Base-by-base conservation (phyloP, 176 grass and related monocot genomes). In the Tillandsia fasciculata region DNA sequence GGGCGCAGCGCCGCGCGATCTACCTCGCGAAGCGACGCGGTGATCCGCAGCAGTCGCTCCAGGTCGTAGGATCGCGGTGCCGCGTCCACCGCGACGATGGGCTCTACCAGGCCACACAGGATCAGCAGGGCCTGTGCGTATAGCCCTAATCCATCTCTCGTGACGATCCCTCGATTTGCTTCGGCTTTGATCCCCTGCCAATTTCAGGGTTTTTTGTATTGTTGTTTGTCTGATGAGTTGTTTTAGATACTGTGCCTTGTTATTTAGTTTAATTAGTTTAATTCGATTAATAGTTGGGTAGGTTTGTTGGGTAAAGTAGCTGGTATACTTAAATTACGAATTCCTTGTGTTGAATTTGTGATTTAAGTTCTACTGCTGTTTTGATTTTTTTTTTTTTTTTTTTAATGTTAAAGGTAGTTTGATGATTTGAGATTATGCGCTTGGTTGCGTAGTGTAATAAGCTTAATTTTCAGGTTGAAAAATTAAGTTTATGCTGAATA, bases 81-180 rank as follows among this genome's bases (percentile, higher is more conserved):
- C 90, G 95, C 76, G 82, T 99, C 48, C 70, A 90, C 80, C 90
- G 95, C 11, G 95, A 99, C 64, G 87, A 94, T 58, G 84, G 89
- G 42, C 84, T 99, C 66, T 99, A 99, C 75, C 95, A 93, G 87
- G 90, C 95, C 15, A 84, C 90, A 3, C 86, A 99, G 75, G 95
- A 99, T 51, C 95, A 99, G 75, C 89, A 90, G 52, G 95, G 95
- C 77, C 51, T 99, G 95, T 99, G 78, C 69, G 89, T 83, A 58
- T 33, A 1, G 2, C 1, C 29, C 27, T 61, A n/a, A 50, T 66
- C 64, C 49, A n/a, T 77, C 27, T 68, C 51, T 64, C 52, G 48
- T 7, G 42, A 56, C 64, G 12, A 48, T 57, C 22, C 15, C 2
- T 61, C 33, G 33, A 42, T 42, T 42, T 42, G 3, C 7, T 6